phyloP scores from a whole-genome alignment of 1,284 basidiomycete genomes.

The Athelia sp. region DNA sequence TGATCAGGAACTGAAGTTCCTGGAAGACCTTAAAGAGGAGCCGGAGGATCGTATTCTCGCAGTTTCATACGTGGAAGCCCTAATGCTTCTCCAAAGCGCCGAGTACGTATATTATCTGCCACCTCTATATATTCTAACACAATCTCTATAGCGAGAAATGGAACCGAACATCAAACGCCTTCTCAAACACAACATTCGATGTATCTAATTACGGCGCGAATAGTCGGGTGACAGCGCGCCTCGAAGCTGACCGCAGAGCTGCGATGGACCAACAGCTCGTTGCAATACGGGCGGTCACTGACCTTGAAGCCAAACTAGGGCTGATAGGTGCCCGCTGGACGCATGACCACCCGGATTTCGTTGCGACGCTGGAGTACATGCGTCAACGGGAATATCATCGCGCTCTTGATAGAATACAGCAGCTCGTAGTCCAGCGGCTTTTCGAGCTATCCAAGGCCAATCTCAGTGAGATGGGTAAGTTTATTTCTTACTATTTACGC shows the following conservation, averaged over 20 bases:
- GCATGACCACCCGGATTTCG: conserved; percentile 4
- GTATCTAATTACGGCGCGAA: neutral
- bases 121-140: neutral
- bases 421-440: conserved; percentile 16
- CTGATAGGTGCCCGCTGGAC: conserved; percentile 9
- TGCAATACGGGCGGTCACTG: conserved; percentile 3
- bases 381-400: conserved; percentile 9
- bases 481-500: neutral
- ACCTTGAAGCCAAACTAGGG: conserved; percentile 10
- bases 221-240: neutral
- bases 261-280: neutral
- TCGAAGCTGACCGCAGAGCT: conserved; percentile 2
- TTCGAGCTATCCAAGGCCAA: conserved; percentile 21
- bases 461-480: conserved; percentile 14
- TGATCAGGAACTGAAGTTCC: conserved; percentile 10
- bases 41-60: conserved; percentile 6
- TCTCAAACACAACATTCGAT: neutral
- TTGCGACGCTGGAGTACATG: conserved; percentile 6
- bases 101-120: conserved; percentile 6
- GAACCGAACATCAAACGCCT: neutral
- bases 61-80: conserved; percentile 13
- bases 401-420: conserved; percentile 14
- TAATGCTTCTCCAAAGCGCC: conserved; percentile 5
- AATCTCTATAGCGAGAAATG: neutral
- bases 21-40: conserved; percentile 13